Conservation (phyloP, 1,284 basidiomycete genomes). For the Schizophyllum commune region DNA sequence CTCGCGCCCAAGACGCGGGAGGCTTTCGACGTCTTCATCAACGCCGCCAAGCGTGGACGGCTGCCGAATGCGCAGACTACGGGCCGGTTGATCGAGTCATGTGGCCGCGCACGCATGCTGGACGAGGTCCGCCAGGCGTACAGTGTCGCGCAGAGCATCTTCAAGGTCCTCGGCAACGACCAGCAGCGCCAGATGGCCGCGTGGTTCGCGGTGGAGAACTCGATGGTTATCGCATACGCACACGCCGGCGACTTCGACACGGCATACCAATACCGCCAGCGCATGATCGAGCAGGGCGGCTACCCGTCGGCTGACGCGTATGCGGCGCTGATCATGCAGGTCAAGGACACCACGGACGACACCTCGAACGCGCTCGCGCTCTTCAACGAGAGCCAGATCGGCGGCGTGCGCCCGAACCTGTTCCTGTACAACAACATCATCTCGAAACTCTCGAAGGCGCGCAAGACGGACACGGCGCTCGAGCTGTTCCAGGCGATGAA, state of each 20-base stretch:
- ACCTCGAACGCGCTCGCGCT: slow-evolving; percentile 79
- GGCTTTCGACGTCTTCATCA: slow-evolving; percentile 24
- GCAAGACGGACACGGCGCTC: slow-evolving; percentile 84
- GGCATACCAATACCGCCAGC: slow-evolving; percentile 74
- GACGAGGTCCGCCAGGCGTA: slow-evolving; percentile 65
- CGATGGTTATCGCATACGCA: slow-evolving; percentile 81
- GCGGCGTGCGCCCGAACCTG: slow-evolving; percentile 69
- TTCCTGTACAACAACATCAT: slow-evolving; percentile 96
- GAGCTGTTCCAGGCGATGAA: slow-evolving; percentile 86
- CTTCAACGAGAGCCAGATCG: slow-evolving; percentile 71
- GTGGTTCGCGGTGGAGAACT: slow-evolving; percentile 82
- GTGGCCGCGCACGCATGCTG: slow-evolving; percentile 59
- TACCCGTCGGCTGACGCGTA: slow-evolving; percentile 85
- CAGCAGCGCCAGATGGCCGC: slow-evolving; percentile 22
- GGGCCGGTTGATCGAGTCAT: slow-evolving; percentile 55
- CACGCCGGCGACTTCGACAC: slow-evolving; percentile 74
- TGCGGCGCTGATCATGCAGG: slow-evolving; percentile 79
- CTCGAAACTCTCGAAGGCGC: slow-evolving; percentile 86
- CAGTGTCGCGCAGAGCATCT: slow-evolving; percentile 56
- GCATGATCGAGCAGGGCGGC: slow-evolving; percentile 73
- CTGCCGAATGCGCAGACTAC: slow-evolving; percentile 50
- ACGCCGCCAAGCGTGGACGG: slow-evolving; percentile 24
- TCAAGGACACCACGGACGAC: slow-evolving; percentile 93
- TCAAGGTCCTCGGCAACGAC: slow-evolving; percentile 36
- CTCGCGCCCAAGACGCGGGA: background rate